phyloP scores from a whole-genome alignment of 1,284 basidiomycete genomes.

The Mycena citricolor region DNA sequence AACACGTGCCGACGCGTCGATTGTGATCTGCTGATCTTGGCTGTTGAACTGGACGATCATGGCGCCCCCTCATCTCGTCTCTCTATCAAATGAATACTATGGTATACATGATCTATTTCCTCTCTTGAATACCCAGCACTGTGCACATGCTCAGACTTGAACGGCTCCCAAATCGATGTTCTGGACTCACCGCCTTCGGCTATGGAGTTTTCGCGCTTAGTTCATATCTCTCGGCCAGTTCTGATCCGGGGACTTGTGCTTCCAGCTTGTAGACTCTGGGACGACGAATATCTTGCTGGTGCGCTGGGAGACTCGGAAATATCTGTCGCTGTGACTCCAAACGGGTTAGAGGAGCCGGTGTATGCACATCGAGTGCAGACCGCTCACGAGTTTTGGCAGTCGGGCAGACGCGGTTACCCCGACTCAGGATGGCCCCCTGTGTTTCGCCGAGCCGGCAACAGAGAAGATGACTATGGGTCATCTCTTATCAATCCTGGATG shows the following conservation, averaged over 20 bases:
- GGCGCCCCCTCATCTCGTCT: no score
- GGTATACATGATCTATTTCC: conserved; percentile 35
- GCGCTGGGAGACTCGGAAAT: conserved; percentile 56
- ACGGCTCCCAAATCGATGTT: conserved; percentile 56
- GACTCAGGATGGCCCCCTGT: conserved; percentile 54
- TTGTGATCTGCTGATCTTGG: conserved; percentile 18
- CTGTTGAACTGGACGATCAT: no score
- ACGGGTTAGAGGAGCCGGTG: conserved; percentile 56
- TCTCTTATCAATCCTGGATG: conserved; percentile 51
- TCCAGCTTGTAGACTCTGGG: conserved; percentile 52
- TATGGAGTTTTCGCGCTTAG: conserved; percentile 72
- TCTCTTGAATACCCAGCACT: neutral
- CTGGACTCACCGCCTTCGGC: conserved; percentile 62
- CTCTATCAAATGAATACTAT: conserved; percentile 43
- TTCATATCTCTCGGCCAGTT: conserved; percentile 76
- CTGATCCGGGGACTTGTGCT: conserved; percentile 63
- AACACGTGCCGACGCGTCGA: no score
- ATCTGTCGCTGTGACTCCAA: conserved; percentile 80
- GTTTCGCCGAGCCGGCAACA: conserved; percentile 77
- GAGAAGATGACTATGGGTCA: conserved; percentile 64
- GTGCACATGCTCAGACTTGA: conserved; percentile 65
- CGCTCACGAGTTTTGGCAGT: conserved; percentile 36
- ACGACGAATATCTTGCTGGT: conserved; percentile 58
- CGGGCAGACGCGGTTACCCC: conserved; percentile 76
- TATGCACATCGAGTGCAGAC: conserved; percentile 5